phyloP scores from a whole-genome alignment of 305 asterid genomes.

The Fraxinus albicans region DNA sequence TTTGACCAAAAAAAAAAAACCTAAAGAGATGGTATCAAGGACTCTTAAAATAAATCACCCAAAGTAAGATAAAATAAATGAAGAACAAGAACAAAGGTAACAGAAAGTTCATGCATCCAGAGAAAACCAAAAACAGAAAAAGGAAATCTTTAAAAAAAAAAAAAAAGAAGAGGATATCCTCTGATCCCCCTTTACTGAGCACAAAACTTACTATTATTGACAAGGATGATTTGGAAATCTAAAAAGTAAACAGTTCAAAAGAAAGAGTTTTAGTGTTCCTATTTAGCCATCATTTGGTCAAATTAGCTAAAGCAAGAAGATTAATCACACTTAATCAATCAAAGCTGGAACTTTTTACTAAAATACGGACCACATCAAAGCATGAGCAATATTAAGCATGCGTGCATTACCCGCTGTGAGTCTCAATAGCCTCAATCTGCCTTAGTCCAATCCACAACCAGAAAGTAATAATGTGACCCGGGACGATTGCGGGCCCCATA shows the following conservation, averaged over 20 bases:
- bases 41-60: neutral
- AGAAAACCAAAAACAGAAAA: conserved; percentile 3
- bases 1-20: neutral
- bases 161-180: conserved; percentile 7
- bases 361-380: conserved; percentile 40
- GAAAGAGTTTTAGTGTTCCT: conserved; percentile 30
- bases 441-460: conserved; percentile 94
- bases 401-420: conserved; percentile 97
- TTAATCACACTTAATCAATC: conserved; percentile 40
- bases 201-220: conserved; percentile 44
- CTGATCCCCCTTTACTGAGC: conserved; percentile 29
- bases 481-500: conserved; percentile 88
- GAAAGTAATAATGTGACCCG: conserved; percentile 91
- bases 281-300: conserved; percentile 70
- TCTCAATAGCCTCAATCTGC: conserved; percentile 96
- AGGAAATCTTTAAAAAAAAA: neutral
- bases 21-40: neutral
- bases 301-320: conserved; percentile 45
- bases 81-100: neutral
- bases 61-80: neutral
- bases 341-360: conserved; percentile 24
- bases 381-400: conserved; percentile 48
- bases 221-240: conserved; percentile 36
- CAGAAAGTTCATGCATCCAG: neutral
- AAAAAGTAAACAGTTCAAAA: conserved; percentile 48